A percentile compares a stretch with the other conserved stretches of the same genome.
Conservation (phyloP, 2,329 filamentous ascomycete species). For the Pyricularia pennisetigena region DNA sequence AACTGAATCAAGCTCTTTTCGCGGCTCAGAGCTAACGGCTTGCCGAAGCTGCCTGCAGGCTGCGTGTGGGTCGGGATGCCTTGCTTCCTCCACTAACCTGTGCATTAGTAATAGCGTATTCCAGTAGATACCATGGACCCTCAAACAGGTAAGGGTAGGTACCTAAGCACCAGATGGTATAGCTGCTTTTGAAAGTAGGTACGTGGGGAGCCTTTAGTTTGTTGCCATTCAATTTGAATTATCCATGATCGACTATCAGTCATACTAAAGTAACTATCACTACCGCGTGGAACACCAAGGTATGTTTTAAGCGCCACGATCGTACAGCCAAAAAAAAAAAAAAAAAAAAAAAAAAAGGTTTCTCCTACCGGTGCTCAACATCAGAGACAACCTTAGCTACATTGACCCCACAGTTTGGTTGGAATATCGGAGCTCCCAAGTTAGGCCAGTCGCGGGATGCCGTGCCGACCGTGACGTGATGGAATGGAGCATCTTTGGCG, state of each 20-base stretch:
- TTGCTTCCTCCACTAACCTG: neutral
- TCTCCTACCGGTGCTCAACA: neutral
- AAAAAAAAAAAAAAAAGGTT: neutral
- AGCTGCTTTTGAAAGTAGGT: neutral
- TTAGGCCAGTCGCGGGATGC: neutral
- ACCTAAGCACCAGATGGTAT: too few relatives aligned
- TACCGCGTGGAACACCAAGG: too few relatives aligned
- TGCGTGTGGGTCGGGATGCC: neutral
- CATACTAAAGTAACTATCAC: too few relatives aligned
- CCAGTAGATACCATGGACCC: neutral
- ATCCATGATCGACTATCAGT: too few relatives aligned
- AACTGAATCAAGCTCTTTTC: slow-evolving; percentile 1
- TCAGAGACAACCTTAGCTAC: neutral
- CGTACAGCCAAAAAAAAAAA: neutral
- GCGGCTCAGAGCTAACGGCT: neutral
- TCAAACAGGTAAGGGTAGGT: too few relatives aligned
- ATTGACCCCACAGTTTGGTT: neutral
- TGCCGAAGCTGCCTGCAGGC: neutral
- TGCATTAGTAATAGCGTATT: neutral
- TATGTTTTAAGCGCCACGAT: too few relatives aligned
- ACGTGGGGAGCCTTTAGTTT: neutral
- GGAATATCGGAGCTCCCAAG: neutral
- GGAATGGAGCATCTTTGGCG: neutral
- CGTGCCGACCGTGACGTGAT: neutral
- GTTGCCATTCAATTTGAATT: neutral